A percentile compares a stretch with the other conserved stretches of the same genome.
Conservation (phyloP, 2,329 filamentous ascomycete genomes). For the Chaetomium olivaceum region DNA sequence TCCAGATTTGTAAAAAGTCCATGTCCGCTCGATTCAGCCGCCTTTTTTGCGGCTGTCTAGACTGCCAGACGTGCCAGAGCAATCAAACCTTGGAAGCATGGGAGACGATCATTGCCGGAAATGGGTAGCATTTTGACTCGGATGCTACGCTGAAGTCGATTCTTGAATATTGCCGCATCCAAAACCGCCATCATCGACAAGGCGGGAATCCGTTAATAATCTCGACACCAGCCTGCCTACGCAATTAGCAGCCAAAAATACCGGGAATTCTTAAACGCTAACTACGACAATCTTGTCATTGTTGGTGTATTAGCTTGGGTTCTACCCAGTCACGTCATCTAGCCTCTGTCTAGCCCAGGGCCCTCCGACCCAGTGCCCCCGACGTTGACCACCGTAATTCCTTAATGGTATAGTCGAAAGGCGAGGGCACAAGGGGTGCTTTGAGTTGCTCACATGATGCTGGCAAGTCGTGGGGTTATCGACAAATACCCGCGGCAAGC, state of each 20-base stretch:
- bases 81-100: too few relatives aligned
- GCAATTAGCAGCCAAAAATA: background rate
- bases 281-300: background rate
- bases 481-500: too few relatives aligned
- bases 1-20: too few relatives aligned
- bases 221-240: background rate
- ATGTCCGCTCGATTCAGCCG: background rate
- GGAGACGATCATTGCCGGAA: slow-evolving; percentile 1
- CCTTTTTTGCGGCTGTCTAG: background rate
- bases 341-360: too few relatives aligned
- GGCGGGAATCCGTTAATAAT: background rate
- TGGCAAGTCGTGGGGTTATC: too few relatives aligned
- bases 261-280: too few relatives aligned
- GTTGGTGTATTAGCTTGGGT: too few relatives aligned
- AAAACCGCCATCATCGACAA: background rate
- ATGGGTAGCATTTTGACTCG: background rate
- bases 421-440: background rate
- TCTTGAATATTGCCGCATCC: background rate
- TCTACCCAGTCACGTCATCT: background rate
- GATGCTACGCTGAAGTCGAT: background rate
- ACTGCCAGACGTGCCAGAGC: too few relatives aligned
- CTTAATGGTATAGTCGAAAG: background rate
- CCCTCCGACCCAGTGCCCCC: too few relatives aligned
- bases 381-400: background rate
- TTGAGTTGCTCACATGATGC: background rate